phyloP scores from a whole-genome alignment of 805 yeast genomes.

The Grigorovia jiainica region DNA sequence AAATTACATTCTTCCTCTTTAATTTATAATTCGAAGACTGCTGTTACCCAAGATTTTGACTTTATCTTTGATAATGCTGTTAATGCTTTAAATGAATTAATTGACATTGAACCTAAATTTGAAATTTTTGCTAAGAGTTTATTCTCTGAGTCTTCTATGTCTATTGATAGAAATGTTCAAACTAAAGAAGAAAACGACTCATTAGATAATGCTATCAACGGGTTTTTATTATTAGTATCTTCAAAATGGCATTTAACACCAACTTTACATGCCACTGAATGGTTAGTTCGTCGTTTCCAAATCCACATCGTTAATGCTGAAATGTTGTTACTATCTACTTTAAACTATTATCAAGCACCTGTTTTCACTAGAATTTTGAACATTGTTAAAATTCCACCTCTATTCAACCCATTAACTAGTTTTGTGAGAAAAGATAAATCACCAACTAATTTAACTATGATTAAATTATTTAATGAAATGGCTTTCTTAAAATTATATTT shows the following conservation, averaged over 20 bases:
- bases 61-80: constrained; percentile 59
- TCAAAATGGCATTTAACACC: constrained; percentile 71
- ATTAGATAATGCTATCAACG: constrained; percentile 63
- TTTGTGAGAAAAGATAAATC: constrained; percentile 53
- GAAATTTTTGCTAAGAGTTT: constrained; percentile 57
- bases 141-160: constrained; percentile 74
- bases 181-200: constrained; percentile 66
- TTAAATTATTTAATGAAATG: constrained; percentile 64
- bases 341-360: constrained; percentile 73
- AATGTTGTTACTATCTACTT: constrained; percentile 52
- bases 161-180: constrained; percentile 76
- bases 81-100: constrained; percentile 69
- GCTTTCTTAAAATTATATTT: constrained; percentile 61
- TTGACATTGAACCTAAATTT: constrained; percentile 67
- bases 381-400: constrained; percentile 66
- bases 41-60: constrained; percentile 92
- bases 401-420: constrained; percentile 62
- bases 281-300: constrained; percentile 89
- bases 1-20: constrained; percentile 84
- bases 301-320: constrained; percentile 77
- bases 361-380: constrained; percentile 69
- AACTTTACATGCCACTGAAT: constrained; percentile 76
- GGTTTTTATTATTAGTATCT: constrained; percentile 63
- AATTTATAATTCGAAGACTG: constrained; percentile 74
- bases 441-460: constrained; percentile 60